These are phyloP conservation scores for Borovskyia barvae DNA, from an alignment of 208 protist species.

Conservation along the genomic window DNA sequence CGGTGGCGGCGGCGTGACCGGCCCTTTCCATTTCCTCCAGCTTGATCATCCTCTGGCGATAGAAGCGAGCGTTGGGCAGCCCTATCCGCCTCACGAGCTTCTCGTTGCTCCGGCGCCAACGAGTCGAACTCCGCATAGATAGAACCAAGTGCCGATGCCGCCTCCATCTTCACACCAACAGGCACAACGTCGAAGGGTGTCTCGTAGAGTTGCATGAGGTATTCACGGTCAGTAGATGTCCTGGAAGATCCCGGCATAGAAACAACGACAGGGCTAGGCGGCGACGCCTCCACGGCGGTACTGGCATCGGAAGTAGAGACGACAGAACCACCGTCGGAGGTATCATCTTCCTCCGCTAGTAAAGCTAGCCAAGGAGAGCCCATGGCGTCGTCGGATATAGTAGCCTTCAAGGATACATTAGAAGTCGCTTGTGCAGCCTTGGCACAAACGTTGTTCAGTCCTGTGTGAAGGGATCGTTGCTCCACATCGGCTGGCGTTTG, in stretches of 20 bases:
- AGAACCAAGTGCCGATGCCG: conserved; percentile 47
- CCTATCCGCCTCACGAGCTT: conserved; percentile 5
- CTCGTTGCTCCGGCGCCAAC: conserved; percentile 44
- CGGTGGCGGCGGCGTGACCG: conserved; percentile 15
- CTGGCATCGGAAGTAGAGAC: background rate
- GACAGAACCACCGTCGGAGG: background rate
- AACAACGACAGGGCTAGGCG: background rate
- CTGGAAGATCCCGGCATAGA: no score
- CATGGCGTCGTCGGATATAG: background rate
- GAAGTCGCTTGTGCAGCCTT: background rate
- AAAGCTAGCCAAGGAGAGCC: conserved; percentile 51
- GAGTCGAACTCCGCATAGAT: conserved; percentile 80
- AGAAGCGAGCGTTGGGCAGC: conserved; percentile 22
- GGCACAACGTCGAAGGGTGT: conserved; percentile 69
- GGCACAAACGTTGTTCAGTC: background rate
- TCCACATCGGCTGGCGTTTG: no score
- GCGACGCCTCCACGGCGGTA: background rate
- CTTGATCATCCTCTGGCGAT: background rate
- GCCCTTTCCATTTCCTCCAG: background rate
- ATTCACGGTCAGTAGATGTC: no score
- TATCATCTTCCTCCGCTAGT: conserved; percentile 30
- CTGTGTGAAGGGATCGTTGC: no score
- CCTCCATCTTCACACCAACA: conserved; percentile 56
- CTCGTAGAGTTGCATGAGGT: conserved; percentile 73
- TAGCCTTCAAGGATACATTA: no score